phyloP scores from a whole-genome alignment of 2,329 filamentous ascomycete genomes.

The Arthroderma sp. region DNA sequence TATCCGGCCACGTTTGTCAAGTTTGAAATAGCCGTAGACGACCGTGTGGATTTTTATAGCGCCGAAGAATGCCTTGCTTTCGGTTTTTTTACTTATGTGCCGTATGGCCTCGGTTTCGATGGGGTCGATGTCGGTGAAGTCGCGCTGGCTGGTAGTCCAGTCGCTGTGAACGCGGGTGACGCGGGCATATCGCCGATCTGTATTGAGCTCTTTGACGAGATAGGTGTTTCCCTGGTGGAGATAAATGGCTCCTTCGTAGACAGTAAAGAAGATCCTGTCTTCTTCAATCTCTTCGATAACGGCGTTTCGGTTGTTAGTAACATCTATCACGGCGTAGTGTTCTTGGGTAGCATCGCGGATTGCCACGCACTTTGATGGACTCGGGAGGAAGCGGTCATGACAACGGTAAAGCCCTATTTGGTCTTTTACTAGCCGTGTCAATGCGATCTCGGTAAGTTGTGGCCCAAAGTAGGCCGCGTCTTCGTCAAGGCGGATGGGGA shows the following conservation, averaged over 20 bases:
- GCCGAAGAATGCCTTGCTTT: constrained; percentile 68
- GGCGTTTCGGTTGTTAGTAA: constrained; percentile 61
- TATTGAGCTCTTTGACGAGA: constrained; percentile 75
- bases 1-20: constrained; percentile 74
- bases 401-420: constrained; percentile 76
- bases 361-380: constrained; percentile 67
- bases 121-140: constrained; percentile 88
- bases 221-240: constrained; percentile 92
- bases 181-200: constrained; percentile 67
- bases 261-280: constrained; percentile 83
- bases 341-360: constrained; percentile 83
- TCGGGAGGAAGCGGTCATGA: constrained; percentile 73
- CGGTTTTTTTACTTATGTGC: constrained; percentile 45
- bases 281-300: constrained; percentile 88
- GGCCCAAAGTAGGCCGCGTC: constrained; percentile 70
- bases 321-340: constrained; percentile 89
- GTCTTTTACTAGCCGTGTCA: constrained; percentile 61
- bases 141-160: constrained; percentile 86
- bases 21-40: constrained; percentile 94
- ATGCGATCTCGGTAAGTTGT: constrained; percentile 56
- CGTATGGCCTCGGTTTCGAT: constrained; percentile 82
- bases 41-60: constrained; percentile 72
- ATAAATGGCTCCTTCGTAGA: constrained; percentile 96
- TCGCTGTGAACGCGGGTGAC: constrained; percentile 84
- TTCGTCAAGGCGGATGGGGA: constrained; percentile 69